Evolutionary conservation across 257 asterid species (phyloP), one percentile per base, ranked within the genome.

Genomic region (Salvia miltiorrhiza): DNA sequence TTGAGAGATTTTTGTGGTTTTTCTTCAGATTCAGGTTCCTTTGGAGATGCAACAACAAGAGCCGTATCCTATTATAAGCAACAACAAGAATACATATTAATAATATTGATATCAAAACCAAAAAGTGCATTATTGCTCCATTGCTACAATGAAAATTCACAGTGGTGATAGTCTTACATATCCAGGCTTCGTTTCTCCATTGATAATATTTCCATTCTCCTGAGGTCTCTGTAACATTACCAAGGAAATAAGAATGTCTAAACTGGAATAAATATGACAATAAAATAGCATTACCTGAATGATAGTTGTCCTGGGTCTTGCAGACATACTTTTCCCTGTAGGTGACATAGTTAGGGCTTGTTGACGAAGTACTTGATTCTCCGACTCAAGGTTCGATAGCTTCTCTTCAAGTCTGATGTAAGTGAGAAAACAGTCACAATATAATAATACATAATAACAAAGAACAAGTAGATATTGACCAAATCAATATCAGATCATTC

Each of bases 351-450:
- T 82, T 74, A 94, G 78, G 68, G 99, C 96, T 83, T 89, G 98
- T 76, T 94, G 98, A 77, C 99, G 96, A 70, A 94, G 93, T 52
- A 94, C 93, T 89, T 94, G 99, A 80, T 91, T 94, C 81, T 94
- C 99, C 7, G 99, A 94, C 74, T 94, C 99, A 48, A 73, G 78
- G 76, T 94, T 94, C 14, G 92, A 86, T 50, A 94, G 88, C 85
- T 91, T 91, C 85, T 94, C 99, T 81, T 94, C 99, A 80, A 91
- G 86, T 73, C 99, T 94, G 87, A 30, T 30, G 7, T 30, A 30
- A 30, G 67, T 80, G 23, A 74, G 67, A 63, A 68, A 62, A 71
- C 35, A 30, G 5, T 30, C 35, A 30, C 35, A 30, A 30, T 2
- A 30, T 30, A 30, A 30, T 3, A 30, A 30, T 1, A 30, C n/a